Evolutionary conservation across 2,329 filamentous ascomycete genomes (phyloP), one percentile per base, ranked within the genome.

Genomic region (Diaporthe batatas): DNA sequence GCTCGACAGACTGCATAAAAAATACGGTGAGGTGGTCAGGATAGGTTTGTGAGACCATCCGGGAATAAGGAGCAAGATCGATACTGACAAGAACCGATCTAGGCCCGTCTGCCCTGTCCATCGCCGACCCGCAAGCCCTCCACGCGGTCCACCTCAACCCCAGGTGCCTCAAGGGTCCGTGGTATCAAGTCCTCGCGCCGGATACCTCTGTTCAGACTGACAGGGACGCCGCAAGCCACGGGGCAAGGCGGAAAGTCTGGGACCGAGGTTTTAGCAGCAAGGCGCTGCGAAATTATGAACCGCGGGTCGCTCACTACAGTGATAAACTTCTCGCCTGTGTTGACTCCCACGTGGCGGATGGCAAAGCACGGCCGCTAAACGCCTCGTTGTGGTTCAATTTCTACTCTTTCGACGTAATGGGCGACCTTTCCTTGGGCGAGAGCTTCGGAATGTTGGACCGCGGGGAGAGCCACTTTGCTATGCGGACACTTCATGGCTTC

Each of bases 381-480:
- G 77, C 78, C 5, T 76, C 80, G 0, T 73, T 77, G 5, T 81
- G 80, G 79, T 80, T 81, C 72, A 80, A 79, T 69, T 82, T 81
- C 57, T 82, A 80, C 67, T 65, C 67, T 5, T 73, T 73, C 51
- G 67, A 73, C 57, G 67, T 73, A 32, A 73, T 73, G 71, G 71
- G 71, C 18, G 71, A 73, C 32, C 58, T 73, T 8, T 73, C 71
- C 12, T 51, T 73, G 6, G 71, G 71, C 18, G 51, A 70, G 49
- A 73, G 71, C 58, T 73, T 73, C 34, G 71, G 42, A 21, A 70
- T 73, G 71, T 58, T 70, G 16, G 71, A 73, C 32, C 57, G 67
- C 11, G 67, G 71, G 11, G 36, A 65, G 58, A 29, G n/a, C 8
- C 67, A 73, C 36, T 73, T 21, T 10, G 25, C 55, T 23, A 70